Evolutionary conservation across 805 yeast species (phyloP), one percentile per base, ranked within the genome.

Genomic region (Diddensiella caesifluorescens): DNA sequence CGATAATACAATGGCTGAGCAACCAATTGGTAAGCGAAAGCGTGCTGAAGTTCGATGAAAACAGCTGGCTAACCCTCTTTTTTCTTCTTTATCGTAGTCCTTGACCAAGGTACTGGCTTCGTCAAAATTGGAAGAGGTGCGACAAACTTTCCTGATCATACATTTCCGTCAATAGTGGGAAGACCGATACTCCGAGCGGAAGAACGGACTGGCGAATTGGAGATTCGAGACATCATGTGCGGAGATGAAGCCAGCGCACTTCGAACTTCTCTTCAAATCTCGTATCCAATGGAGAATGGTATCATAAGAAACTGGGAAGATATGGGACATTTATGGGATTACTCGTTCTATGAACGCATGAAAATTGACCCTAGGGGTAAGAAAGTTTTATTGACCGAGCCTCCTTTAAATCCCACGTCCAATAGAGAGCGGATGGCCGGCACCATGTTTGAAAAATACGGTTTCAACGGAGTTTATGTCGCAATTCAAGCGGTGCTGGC

Each of bases 241-340:
- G 98, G 98, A 50, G 83, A 80, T 52, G 97, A 92, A 60, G 98
- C 98, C 37, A 77, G 85, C 51, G 83, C 83, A 21, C 95, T 85
- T 26, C 78, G 98, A 56, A 81, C 95, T 2, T 77, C 89, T 51
- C 73, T 92, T 46, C 95, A 92, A 65, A 78, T 92, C 44, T 80
- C 89, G n/a, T 92, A 92, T 59, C 98, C 98, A 9, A 89, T 92
- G 97, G 98, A 92, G 65, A 92, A 92, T 62, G 98, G 98, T 57
- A 86, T 92, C 56, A 90, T 92, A 61, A 83, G 80, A 60, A 87
- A 89, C 64, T 92, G 98, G 98, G 95, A 89, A 55, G 98, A 92
- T 62, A 92, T 92, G 97, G 95, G 87, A 57, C 89, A 89, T 56
- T 71, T 92, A 47, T 92, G 98, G 98, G 95, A 92, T 66, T 92